Percentiles rank a stretch among this genome's conserved stretches.
These are phyloP conservation scores for Blumeria hordei DNA, from an alignment of 2,329 filamentous ascomycete genomes.

Conservation along the genomic window DNA sequence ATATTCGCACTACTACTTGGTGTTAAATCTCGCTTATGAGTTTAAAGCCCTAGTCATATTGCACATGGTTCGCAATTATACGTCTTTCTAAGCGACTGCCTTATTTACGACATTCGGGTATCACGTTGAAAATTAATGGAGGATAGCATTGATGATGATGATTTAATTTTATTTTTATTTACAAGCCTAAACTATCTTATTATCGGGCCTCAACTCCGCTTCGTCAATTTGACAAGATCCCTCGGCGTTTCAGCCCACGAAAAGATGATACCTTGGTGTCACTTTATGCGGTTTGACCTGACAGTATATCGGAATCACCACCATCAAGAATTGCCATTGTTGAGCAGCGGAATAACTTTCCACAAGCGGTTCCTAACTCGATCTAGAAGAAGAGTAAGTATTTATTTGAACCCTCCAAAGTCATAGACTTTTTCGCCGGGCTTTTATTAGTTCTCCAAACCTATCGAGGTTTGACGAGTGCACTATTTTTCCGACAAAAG, in stretches of 20 bases:
- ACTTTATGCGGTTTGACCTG: slow-evolving; percentile 40
- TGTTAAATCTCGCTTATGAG: too few relatives aligned
- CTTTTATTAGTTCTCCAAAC: slow-evolving; percentile 15
- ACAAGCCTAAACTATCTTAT: too few relatives aligned
- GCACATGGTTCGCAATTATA: too few relatives aligned
- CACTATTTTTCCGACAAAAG: slow-evolving; percentile 2
- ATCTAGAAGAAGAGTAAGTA: slow-evolving; percentile 46
- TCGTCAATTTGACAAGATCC: neutral
- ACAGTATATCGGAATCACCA: slow-evolving; percentile 95
- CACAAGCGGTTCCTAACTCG: slow-evolving; percentile 91
- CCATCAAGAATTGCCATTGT: slow-evolving; percentile 95
- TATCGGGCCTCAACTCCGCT: neutral
- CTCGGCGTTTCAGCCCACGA: neutral
- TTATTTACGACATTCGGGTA: too few relatives aligned
- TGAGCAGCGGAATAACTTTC: slow-evolving; percentile 96
- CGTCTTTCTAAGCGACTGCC: too few relatives aligned
- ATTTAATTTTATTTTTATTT: too few relatives aligned
- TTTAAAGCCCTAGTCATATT: too few relatives aligned
- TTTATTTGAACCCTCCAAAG: slow-evolving; percentile 59
- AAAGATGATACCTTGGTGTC: slow-evolving; percentile 1
- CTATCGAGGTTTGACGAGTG: slow-evolving; percentile 2
- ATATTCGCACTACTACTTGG: too few relatives aligned
- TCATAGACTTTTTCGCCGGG: slow-evolving; percentile 85
- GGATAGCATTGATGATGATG: too few relatives aligned
- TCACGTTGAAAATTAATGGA: too few relatives aligned